These are phyloP conservation scores for Penicillium roqueforti DNA, from an alignment of 495 filamentous ascomycete species.

Conservation along the genomic window DNA sequence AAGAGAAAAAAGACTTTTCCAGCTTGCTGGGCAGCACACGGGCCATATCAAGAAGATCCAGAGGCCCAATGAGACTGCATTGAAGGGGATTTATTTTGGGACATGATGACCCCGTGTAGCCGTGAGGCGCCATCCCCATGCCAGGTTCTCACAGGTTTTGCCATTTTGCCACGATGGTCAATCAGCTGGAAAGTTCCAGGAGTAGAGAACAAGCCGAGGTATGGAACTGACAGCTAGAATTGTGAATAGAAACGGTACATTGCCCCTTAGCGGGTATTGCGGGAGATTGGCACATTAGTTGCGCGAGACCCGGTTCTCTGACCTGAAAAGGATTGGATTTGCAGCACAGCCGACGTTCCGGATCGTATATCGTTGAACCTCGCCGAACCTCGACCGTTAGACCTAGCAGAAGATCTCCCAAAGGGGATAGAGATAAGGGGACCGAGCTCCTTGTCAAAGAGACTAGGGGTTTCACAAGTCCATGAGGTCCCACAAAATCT, in stretches of 20 bases:
- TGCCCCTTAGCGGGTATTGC: constrained; percentile 8
- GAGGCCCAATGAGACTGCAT: constrained; percentile 3
- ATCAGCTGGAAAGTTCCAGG: constrained; percentile 18
- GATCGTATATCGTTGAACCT: constrained; percentile 15
- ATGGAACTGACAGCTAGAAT: background rate
- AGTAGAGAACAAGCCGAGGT: constrained; percentile 2
- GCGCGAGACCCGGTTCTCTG: background rate
- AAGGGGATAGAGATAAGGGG: background rate
- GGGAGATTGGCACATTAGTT: constrained; percentile 8
- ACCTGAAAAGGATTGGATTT: background rate
- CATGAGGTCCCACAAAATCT: constrained; percentile 26
- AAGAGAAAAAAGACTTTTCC: background rate
- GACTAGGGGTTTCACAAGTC: constrained; percentile 24
- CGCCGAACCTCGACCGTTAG: constrained; percentile 7
- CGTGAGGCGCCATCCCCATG: constrained; percentile 4
- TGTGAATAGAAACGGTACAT: constrained; percentile 1
- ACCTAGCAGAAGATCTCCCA: constrained; percentile 11
- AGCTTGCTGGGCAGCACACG: constrained; percentile 14
- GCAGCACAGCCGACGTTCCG: constrained; percentile 15
- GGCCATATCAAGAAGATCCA: constrained; percentile 14
- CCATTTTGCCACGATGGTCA: constrained; percentile 32
- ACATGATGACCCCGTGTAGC: constrained; percentile 15
- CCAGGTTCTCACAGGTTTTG: constrained; percentile 10
- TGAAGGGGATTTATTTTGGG: background rate
- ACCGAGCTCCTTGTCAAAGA: constrained; percentile 23